These are phyloP conservation scores for Tephrocybe sp. DNA, from an alignment of 768 basidiomycete genomes.

Conservation along the genomic window DNA sequence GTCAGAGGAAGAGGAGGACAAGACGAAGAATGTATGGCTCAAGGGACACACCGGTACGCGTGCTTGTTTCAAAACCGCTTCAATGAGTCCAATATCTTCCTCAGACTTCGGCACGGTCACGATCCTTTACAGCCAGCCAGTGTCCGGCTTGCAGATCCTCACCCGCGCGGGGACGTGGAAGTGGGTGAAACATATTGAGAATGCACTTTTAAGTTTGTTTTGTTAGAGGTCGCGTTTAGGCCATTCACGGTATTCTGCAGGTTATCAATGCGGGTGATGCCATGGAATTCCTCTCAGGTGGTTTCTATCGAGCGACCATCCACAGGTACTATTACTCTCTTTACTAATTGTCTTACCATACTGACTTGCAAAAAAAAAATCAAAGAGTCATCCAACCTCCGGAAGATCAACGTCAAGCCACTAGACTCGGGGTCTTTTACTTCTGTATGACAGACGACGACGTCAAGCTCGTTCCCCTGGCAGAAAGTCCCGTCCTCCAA, in stretches of 20 bases:
- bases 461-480: slow-evolving; percentile 27
- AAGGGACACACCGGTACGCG: slow-evolving; percentile 47
- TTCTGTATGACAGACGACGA: slow-evolving; percentile 54
- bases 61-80: background rate
- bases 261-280: slow-evolving; percentile 42
- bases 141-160: slow-evolving; percentile 46
- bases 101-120: slow-evolving; percentile 45
- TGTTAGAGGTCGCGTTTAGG: background rate
- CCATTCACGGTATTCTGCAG: background rate
- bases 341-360: too few species aligned
- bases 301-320: slow-evolving; percentile 45
- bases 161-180: slow-evolving; percentile 42
- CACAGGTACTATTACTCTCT: slow-evolving; percentile 29
- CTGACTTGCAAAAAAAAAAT: background rate
- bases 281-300: slow-evolving; percentile 46
- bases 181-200: slow-evolving; percentile 48
- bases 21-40: slow-evolving; percentile 48
- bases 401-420: slow-evolving; percentile 36
- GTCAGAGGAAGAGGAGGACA: slow-evolving; percentile 39
- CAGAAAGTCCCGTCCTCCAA: slow-evolving; percentile 50
- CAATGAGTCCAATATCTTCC: too few species aligned
- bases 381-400: slow-evolving; percentile 44
- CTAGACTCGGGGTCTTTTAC: slow-evolving; percentile 54
- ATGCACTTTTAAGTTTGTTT: slow-evolving; percentile 36
- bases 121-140: slow-evolving; percentile 50